Base-by-base conservation (phyloP, 805 yeast genomes). In the Metschnikowia gruessii region DNA sequence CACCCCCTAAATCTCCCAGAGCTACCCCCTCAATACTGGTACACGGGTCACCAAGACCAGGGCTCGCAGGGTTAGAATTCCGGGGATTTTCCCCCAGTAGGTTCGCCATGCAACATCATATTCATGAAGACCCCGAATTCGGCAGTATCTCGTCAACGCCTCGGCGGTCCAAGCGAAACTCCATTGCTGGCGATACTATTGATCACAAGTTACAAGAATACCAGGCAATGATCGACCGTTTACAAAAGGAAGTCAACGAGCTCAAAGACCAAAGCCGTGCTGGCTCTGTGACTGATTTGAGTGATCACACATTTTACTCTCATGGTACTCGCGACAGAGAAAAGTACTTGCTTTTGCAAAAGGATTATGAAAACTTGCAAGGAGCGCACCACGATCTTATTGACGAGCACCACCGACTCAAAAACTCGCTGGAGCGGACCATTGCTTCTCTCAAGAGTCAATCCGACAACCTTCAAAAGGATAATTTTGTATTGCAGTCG, bases 221-320 rank as follows among this genome's bases (percentile, higher is more conserved):
- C 45, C 69, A 66, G 48, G 48, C 46, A 3, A 52, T 60, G 22
- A 66, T 69, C 15, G 68, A 65, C 41, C 50, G 53, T 15, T 55
- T 68, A 9, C 70, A 66, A 45, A 47, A 49, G 13, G 72, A 69
- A 41, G 66, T 68, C 6, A 59, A 61, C 37, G 63, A 60, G 3
- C 57, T 66, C 40, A 62, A 59, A 33, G 57, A 53, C 13, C 40
- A 43, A 16, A 53, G 52, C 37, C 46, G 52, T 8, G 26, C 30
- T 22, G 45, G 46, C 5, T 53, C 58, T 7, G 16, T 41, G 0
- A 42, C 53, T 4, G 56, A 53, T 21, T 13, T 43, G 13, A 41
- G 44, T 6, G 52, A 43, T 1, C 33, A 39, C 12, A 42, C 49
- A 3, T 43, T 28, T 7, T 35, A 26, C 17, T 32, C 45, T 4